phyloP scores from a whole-genome alignment of 108 stramenopile species.

The Nitzschia palea region DNA sequence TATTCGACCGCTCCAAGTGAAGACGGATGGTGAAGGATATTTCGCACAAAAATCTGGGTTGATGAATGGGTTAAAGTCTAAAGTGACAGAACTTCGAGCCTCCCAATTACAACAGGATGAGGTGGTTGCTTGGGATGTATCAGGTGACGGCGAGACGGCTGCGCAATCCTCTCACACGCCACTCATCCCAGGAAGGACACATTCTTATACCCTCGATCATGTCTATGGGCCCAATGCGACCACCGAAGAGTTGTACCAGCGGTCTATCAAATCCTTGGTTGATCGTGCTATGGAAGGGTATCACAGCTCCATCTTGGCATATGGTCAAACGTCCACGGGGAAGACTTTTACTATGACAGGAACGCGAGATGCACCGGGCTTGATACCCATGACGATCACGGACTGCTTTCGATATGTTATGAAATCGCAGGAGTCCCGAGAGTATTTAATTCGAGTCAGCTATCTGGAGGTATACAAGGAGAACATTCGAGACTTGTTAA shows the following conservation, averaged over 20 bases:
- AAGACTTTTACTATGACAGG: conserved; percentile 88
- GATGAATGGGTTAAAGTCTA: background rate
- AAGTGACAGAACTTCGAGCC: background rate
- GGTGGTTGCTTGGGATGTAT: conserved; percentile 47
- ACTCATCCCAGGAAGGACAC: conserved; percentile 44
- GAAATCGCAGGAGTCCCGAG: conserved; percentile 37
- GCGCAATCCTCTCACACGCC: conserved; percentile 31
- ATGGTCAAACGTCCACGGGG: conserved; percentile 88
- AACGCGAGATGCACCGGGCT: conserved; percentile 45
- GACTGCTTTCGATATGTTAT: conserved; percentile 70
- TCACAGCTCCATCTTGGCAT: conserved; percentile 92
- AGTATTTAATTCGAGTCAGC: conserved; percentile 79
- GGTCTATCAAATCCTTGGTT: conserved; percentile 50
- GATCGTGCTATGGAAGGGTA: conserved; percentile 84
- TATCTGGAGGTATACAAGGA: conserved; percentile 95
- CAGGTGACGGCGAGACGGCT: conserved; percentile 35
- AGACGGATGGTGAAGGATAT: background rate
- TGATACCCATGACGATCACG: conserved; percentile 64
- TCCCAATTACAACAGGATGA: background rate
- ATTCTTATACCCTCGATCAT: conserved; percentile 63
- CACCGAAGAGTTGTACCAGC: conserved; percentile 53
- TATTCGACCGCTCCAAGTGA: conserved; percentile 38
- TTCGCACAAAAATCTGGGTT: conserved; percentile 2
- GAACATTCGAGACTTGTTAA: conserved; percentile 89
- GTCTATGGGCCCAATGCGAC: conserved; percentile 49